Conservation (phyloP, 108 stramenopile genomes). For the Chaetoceros tenuissimus region DNA sequence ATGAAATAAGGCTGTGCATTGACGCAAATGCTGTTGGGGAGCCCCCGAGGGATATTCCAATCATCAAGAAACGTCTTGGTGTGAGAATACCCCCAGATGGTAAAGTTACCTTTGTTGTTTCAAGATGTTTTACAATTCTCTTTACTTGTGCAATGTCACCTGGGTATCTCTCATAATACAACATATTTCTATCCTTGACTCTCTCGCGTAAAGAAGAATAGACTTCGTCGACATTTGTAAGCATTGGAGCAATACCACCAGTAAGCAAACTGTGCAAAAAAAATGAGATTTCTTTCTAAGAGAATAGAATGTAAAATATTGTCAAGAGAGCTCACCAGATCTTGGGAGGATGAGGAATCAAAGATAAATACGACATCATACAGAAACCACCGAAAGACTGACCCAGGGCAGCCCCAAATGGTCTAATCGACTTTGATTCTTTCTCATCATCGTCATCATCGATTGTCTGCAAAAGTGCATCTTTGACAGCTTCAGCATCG, state of each 20-base stretch:
- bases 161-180: slow-evolving; percentile 87
- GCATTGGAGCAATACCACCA: slow-evolving; percentile 88
- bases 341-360: slow-evolving; percentile 49
- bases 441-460: slow-evolving; percentile 4
- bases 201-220: slow-evolving; percentile 70
- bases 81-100: slow-evolving; percentile 83
- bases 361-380: slow-evolving; percentile 81
- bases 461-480: slow-evolving; percentile 38
- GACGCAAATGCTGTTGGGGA: slow-evolving; percentile 66
- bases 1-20: slow-evolving; percentile 65
- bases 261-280: slow-evolving; percentile 84
- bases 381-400: slow-evolving; percentile 94
- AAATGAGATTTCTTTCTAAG: no score
- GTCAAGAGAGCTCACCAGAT: no score
- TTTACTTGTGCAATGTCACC: slow-evolving; percentile 72
- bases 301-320: no score
- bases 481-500: slow-evolving; percentile 83
- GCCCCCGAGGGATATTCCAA: slow-evolving; percentile 79
- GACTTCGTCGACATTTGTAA: slow-evolving; percentile 51
- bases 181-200: slow-evolving; percentile 60
- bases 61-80: slow-evolving; percentile 78
- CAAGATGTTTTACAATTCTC: slow-evolving; percentile 51
- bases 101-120: slow-evolving; percentile 32
- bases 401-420: slow-evolving; percentile 80
- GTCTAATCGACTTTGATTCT: slow-evolving; percentile 13